Evolutionary conservation across 345 rosid genomes (phyloP).

Genomic region (Citropsis articulata): DNA sequence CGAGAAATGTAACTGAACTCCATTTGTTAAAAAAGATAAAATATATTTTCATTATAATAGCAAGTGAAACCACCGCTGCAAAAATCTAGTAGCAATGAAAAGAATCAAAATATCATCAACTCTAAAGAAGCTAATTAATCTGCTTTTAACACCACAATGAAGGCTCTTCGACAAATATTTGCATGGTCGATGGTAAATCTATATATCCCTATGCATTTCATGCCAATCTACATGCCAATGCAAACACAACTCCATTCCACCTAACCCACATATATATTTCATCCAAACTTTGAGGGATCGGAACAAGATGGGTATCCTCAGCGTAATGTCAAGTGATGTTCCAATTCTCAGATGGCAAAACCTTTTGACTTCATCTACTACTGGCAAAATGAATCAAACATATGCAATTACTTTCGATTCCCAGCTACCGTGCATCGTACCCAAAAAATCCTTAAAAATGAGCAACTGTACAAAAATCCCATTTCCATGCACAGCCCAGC

Average conservation of each 20-base stretch:
- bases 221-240: background rate
- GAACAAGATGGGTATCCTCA: background rate
- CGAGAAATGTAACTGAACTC: background rate
- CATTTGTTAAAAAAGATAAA: background rate
- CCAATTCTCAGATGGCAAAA: conserved; percentile 16
- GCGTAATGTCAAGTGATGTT: background rate
- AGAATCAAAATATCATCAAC: background rate
- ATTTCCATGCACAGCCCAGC: conserved; percentile 13
- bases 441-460: conserved; percentile 11
- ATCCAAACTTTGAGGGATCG: background rate
- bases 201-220: background rate
- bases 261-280: background rate
- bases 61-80: background rate
- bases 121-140: background rate
- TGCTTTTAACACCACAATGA: background rate
- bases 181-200: background rate
- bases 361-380: background rate
- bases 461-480: conserved; percentile 31
- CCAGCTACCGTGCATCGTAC: conserved; percentile 1
- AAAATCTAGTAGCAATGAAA: background rate
- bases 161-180: too few species aligned
- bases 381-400: conserved; percentile 3
- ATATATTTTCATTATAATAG: conserved; percentile 5
- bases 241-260: background rate
- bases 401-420: background rate